Evolutionary conservation across 768 basidiomycete species (phyloP), one percentile per base, ranked within the genome.

Genomic region (Lepiota subincarnata): DNA sequence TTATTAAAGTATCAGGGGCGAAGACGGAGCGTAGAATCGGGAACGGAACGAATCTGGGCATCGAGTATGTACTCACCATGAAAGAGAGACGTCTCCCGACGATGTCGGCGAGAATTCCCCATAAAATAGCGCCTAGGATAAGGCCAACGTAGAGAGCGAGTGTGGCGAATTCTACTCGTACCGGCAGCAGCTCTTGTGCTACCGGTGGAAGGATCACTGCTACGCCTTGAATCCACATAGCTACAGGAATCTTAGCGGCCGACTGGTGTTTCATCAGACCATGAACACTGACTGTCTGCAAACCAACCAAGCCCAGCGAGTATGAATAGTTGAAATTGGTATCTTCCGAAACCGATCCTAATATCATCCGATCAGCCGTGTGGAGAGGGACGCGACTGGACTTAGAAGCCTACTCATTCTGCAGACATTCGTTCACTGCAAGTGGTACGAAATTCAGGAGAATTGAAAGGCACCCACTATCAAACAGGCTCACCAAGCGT

Each of bases 91-190:
- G 70, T 20, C 78, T 66, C 13, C 79, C 79, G 24, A 80, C 72
- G 47, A 78, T 58, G 56, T 80, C 78, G 0, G 78, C 77, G 57
- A 77, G 64, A 16, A 74, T 59, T 16, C 79, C 79, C 79, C 80
- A 80, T 2, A 60, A 63, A 3, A 68, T 71, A 7, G 80, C 77
- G 39, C 78, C 78, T 4, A 75, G 62, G n/a, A 79, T 75, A 28
- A 80, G 62, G 1, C 78, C 78, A 6, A 70, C 73, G 57, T 72
- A 80, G 18, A 79, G 68, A 0, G 77, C 68, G 20, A 79, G 62
- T 5, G 75, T 77, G 3, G 76, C 68, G 62, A 74, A 77, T 55
- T 76, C 76, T 14, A 79, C 60, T 39, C 68, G 68, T 11, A 62
- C 56, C 4, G 78, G 78, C 42, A 71, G 66, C 41, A 80, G 57